Evolutionary conservation across 2,329 filamentous ascomycete species (phyloP).

Genomic region (Epichloe sylvatica): DNA sequence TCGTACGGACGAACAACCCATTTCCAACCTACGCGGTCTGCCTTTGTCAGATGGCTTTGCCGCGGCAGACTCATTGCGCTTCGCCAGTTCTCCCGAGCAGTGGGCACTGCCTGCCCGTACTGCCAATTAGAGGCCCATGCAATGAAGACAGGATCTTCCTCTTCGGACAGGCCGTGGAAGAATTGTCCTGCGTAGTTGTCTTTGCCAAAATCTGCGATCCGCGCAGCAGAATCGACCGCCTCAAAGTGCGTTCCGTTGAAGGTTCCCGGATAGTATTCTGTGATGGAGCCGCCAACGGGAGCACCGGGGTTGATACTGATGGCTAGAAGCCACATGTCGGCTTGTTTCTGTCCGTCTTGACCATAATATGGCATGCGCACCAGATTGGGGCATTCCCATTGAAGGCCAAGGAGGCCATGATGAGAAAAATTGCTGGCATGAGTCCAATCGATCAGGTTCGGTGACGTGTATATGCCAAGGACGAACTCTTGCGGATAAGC

Average conservation of each 20-base stretch:
- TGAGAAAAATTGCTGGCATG: constrained; percentile 37
- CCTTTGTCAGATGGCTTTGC: constrained; percentile 35
- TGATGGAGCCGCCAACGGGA: constrained; percentile 39
- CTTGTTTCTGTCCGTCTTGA: constrained; percentile 12
- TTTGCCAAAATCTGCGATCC: constrained; percentile 22
- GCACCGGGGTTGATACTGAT: constrained; percentile 45
- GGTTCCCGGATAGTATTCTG: constrained; percentile 41
- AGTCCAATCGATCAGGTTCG: constrained; percentile 44
- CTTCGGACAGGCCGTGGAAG: constrained; percentile 14
- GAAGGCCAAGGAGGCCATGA: constrained; percentile 35
- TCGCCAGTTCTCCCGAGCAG: constrained; percentile 18
- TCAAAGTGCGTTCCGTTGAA: constrained; percentile 53
- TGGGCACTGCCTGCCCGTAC: constrained; percentile 18
- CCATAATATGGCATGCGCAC: constrained; percentile 35
- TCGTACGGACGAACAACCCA: constrained; percentile 37
- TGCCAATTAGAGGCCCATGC: constrained; percentile 25
- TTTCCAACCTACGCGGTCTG: constrained; percentile 35
- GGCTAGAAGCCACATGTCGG: constrained; percentile 27
- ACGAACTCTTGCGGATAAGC: constrained; percentile 37
- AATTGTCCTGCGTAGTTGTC: constrained; percentile 24
- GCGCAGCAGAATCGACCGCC: constrained; percentile 14
- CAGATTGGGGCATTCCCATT: constrained; percentile 52
- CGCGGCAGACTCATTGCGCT: constrained; percentile 27
- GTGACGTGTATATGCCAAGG: constrained; percentile 47
- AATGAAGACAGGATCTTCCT: constrained; percentile 18